Base-by-base conservation (phyloP, 257 asterid genomes). In the Rhazya stricta region DNA sequence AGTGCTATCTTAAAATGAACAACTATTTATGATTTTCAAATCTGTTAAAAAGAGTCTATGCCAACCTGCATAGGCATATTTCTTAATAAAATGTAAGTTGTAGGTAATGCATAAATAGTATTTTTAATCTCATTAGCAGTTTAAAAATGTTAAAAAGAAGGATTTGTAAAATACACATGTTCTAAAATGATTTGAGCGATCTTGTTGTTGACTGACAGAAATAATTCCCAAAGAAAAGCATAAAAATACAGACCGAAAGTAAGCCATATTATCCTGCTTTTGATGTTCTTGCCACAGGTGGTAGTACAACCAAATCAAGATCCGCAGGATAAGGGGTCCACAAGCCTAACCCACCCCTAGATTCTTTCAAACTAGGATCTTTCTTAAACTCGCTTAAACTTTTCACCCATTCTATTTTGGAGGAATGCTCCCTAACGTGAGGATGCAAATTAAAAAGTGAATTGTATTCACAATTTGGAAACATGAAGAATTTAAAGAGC, bases 351-450 rank as follows among this genome's bases (percentile, higher is more conserved):
- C 99, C 99, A 74, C 98, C 99, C 78, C 88, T 87, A 76, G 89
- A 89, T 86, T 95, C 99, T 86, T 83, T 88, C 90, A 95, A 84
- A 74, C 90, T 89, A 0, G 89, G 88, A 74, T 89, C 89, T 78
- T 84, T 86, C 85, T 85, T 84, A 71, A 95, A 84, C 81, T 95
- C 99, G 6, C 74, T 84, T 66, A 91, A 79, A 9, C 88, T 76
- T 85, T 93, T 95, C 48, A 92, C 98, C 99, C 98, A 95, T 80
- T 95, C 99, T 70, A 95, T 85, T 74, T 86, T 91, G 45, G 99
- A 95, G 2, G 99, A 95, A 82, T 92, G 99, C 67, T 95, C 99
- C 1, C 97, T 92, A 70, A 81, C 88, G 82, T 95, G 98, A 2
- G 95, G 90, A 80, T 95, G 97, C 89, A 93, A 72, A 71, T 80